Conservation (phyloP, 805 yeast species). For the Nematodospora valgi region DNA sequence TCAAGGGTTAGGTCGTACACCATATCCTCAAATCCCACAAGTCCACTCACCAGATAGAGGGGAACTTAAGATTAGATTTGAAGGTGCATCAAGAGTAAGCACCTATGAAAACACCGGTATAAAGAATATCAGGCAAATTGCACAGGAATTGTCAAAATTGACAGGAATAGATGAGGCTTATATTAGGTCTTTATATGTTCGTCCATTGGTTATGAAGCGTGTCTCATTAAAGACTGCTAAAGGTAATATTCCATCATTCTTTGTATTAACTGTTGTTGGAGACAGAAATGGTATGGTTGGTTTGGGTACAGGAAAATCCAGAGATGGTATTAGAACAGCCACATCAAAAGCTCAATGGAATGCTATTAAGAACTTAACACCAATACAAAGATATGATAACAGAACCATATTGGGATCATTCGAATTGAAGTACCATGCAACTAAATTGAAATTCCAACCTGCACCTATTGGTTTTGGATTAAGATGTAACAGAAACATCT, state of each 20-base stretch:
- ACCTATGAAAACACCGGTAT: constrained; percentile 12
- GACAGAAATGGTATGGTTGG: constrained; percentile 93
- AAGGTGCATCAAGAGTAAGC: constrained; percentile 14
- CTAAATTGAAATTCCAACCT: constrained; percentile 72
- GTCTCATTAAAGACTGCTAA: constrained; percentile 90
- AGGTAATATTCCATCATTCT: constrained; percentile 83
- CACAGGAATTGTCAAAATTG: constrained; percentile 53
- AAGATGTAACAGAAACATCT: constrained; percentile 84
- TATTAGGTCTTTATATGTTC: constrained; percentile 57
- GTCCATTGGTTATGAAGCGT: constrained; percentile 68
- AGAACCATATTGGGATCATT: constrained; percentile 87
- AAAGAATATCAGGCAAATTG: constrained; percentile 30
- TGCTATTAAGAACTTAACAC: constrained; percentile 80
- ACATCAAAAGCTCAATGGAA: constrained; percentile 86
- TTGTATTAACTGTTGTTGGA: constrained; percentile 86
- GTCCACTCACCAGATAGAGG: constrained; percentile 51
- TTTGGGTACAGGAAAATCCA: constrained; percentile 90
- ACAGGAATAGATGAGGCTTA: constrained; percentile 66
- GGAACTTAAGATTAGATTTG: constrained; percentile 36
- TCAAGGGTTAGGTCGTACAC: constrained; percentile 47
- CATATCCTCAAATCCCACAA: constrained; percentile 57
- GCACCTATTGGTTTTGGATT: constrained; percentile 94
- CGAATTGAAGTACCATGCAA: constrained; percentile 83
- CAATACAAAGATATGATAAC: constrained; percentile 83
- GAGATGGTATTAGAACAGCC: constrained; percentile 72